phyloP scores from a whole-genome alignment of 2,329 filamentous ascomycete genomes.

The Aspergillus brunneoviolaceus region DNA sequence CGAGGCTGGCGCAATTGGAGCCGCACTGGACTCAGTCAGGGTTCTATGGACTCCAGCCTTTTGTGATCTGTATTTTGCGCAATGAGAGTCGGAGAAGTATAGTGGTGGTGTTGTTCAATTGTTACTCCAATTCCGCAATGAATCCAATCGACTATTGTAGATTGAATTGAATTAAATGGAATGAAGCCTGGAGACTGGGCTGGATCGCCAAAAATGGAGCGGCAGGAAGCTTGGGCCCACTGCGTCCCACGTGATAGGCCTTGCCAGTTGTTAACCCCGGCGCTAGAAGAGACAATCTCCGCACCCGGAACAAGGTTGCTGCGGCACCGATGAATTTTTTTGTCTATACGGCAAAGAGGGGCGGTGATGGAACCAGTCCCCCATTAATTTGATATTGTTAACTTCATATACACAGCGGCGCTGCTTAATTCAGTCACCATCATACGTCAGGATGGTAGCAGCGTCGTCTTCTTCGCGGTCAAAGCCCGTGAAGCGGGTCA shows the following conservation, averaged over 20 bases:
- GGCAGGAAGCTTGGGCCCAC: constrained; percentile 37
- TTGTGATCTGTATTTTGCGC: too few species aligned
- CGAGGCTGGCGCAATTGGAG: constrained; percentile 8
- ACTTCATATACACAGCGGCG: constrained; percentile 17
- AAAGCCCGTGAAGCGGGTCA: constrained; percentile 66
- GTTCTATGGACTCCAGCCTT: not conserved
- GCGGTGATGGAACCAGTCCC: constrained; percentile 19
- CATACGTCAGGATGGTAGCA: constrained; percentile 40
- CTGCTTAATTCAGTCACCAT: constrained; percentile 24
- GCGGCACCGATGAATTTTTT: constrained; percentile 41
- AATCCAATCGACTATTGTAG: too few species aligned
- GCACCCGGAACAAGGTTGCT: constrained; percentile 30
- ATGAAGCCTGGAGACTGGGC: too few species aligned
- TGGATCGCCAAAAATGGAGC: constrained; percentile 15
- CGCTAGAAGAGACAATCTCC: constrained; percentile 24
- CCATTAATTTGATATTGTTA: constrained; percentile 16
- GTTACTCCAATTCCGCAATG: not conserved
- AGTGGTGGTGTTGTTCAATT: too few species aligned
- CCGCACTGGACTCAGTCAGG: not conserved
- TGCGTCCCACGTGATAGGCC: constrained; percentile 27
- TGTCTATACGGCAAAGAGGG: constrained; percentile 24
- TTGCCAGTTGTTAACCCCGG: constrained; percentile 7
- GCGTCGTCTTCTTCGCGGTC: constrained; percentile 66
- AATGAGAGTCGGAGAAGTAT: not conserved
- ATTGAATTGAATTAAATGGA: too few species aligned